phyloP scores from a whole-genome alignment of 129 eudicot genomes.

The Gnaphalium uliginosum region DNA sequence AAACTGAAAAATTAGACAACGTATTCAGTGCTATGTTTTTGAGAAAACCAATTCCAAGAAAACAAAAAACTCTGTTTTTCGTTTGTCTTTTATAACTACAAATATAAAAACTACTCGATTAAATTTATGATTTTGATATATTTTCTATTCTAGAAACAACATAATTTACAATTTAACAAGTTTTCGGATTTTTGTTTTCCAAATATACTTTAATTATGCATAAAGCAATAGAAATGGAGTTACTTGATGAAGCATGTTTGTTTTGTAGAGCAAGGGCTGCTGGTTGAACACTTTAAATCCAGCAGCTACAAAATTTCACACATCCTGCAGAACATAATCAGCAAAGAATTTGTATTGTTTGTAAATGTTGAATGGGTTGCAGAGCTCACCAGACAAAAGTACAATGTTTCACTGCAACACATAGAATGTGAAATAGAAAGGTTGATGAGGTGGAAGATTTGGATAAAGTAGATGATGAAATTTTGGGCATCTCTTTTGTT shows the following conservation, averaged over 20 bases:
- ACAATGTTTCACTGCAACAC: conserved; percentile 19
- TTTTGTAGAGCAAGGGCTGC: not conserved
- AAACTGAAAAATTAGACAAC: not conserved
- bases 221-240: conserved; percentile 5
- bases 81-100: no score
- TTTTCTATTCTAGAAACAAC: no score
- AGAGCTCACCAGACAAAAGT: conserved; percentile 20
- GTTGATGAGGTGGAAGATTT: conserved; percentile 26
- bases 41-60: not conserved
- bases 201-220: not conserved
- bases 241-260: conserved; percentile 34
- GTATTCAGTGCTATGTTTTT: not conserved
- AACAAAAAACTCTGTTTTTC: not conserved
- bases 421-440: conserved; percentile 4
- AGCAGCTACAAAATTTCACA: conserved; percentile 9
- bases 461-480: conserved; percentile 25
- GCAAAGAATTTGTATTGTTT: conserved; percentile 1
- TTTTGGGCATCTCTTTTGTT: conserved; percentile 10
- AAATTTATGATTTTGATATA: no score
- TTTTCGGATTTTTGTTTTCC: no score
- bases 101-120: no score
- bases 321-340: conserved; percentile 14
- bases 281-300: not conserved
- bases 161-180: no score
- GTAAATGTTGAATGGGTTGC: not conserved